Percentiles rank a stretch among this genome's conserved stretches.
These are phyloP conservation scores for Neofusicoccum sp. DNA, from an alignment of 2,329 filamentous ascomycete species.

Conservation along the genomic window DNA sequence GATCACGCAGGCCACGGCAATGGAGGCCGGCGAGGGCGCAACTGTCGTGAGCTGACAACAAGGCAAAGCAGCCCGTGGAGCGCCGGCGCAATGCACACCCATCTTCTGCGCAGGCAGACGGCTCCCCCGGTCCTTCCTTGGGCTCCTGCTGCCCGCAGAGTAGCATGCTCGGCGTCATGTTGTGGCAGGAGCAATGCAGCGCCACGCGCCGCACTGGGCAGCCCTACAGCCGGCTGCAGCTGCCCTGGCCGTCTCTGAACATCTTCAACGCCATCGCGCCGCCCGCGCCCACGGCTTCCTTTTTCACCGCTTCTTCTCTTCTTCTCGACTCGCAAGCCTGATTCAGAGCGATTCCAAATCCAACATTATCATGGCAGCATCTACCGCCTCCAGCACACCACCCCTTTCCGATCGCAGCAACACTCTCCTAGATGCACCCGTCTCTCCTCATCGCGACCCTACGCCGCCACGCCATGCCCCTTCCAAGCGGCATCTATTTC, in stretches of 20 bases:
- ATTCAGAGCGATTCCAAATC: constrained; percentile 14
- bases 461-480: not conserved
- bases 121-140: not conserved
- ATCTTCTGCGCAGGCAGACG: not conserved
- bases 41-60: not conserved
- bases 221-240: constrained; percentile 10
- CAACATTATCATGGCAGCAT: constrained; percentile 15
- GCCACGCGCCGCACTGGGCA: not conserved
- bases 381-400: constrained; percentile 2
- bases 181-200: constrained; percentile 13
- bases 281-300: not conserved
- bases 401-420: constrained; percentile 18
- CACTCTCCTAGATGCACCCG: constrained; percentile 3
- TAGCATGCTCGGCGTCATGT: not conserved
- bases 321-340: constrained; percentile 11
- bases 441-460: not conserved
- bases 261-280: not conserved
- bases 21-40: not conserved
- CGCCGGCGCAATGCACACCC: not conserved
- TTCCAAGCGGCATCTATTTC: constrained; percentile 12
- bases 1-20: not conserved
- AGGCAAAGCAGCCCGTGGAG: not conserved
- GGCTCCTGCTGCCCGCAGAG: not conserved
- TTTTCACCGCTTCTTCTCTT: constrained; percentile 11
- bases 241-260: not conserved